Evolutionary conservation across 305 asterid genomes (phyloP).

Genomic region (Fraxinus dipetala): DNA sequence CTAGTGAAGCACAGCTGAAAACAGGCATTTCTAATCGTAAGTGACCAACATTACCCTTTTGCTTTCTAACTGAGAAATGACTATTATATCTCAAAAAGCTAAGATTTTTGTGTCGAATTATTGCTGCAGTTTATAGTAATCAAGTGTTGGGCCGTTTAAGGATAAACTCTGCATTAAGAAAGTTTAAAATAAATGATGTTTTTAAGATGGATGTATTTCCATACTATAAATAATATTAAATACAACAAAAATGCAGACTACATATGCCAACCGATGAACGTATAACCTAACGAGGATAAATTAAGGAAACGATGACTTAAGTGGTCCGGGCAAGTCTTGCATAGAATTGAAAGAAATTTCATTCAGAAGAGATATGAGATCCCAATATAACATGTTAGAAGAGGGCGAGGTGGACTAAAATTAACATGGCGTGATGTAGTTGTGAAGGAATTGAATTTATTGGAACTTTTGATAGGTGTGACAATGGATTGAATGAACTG

Average conservation of each 20-base stretch:
- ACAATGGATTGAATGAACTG: neutral
- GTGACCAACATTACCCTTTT: conserved; percentile 3
- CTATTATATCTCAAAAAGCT: neutral
- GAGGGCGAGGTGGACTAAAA: neutral
- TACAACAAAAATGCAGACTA: neutral
- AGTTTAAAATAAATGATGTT: neutral
- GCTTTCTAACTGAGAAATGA: conserved; percentile 12
- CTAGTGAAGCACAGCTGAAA: neutral
- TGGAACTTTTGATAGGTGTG: neutral
- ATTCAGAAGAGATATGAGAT: neutral
- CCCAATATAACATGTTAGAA: neutral
- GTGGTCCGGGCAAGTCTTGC: neutral
- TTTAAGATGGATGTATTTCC: neutral
- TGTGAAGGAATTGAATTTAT: neutral
- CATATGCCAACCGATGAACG: neutral
- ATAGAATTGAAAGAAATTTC: neutral
- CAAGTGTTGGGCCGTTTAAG: neutral
- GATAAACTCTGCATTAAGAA: neutral
- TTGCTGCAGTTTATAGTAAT: neutral
- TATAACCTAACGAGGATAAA: neutral
- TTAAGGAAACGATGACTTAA: neutral
- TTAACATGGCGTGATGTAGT: neutral
- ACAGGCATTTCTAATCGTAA: conserved; percentile 1
- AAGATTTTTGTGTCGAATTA: neutral
- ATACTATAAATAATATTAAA: neutral